Percentiles rank a stretch among this genome's conserved stretches.
These are phyloP conservation scores for Marasmius fiardii DNA, from an alignment of 1,284 basidiomycete genomes.

Conservation along the genomic window DNA sequence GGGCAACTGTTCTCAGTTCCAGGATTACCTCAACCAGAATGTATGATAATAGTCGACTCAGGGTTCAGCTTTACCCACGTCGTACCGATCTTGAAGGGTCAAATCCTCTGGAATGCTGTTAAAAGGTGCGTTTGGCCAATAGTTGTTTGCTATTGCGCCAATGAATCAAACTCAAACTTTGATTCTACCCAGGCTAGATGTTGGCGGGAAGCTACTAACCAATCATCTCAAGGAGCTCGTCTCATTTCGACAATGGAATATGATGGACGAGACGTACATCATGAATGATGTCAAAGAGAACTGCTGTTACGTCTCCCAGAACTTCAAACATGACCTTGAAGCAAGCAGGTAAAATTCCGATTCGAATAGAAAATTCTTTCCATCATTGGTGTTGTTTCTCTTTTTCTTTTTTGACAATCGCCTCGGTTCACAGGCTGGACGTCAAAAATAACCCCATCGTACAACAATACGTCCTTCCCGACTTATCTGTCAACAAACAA, in stretches of 20 bases:
- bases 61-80: slow-evolving; percentile 94
- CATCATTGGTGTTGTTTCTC: slow-evolving; percentile 10
- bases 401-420: slow-evolving; percentile 3
- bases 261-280: slow-evolving; percentile 95
- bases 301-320: slow-evolving; percentile 83
- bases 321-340: slow-evolving; percentile 76
- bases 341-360: slow-evolving; percentile 62
- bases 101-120: slow-evolving; percentile 75
- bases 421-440: slow-evolving; percentile 33
- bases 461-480: slow-evolving; percentile 88
- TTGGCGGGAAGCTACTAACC: slow-evolving; percentile 92
- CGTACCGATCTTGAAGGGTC: slow-evolving; percentile 78
- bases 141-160: background rate
- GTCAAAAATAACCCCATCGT: slow-evolving; percentile 65
- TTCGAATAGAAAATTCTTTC: too few species aligned
- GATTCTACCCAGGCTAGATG: slow-evolving; percentile 66
- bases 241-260: slow-evolving; percentile 95
- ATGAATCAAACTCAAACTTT: slow-evolving; percentile 9
- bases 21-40: slow-evolving; percentile 61
- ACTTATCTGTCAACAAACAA: slow-evolving; percentile 70
- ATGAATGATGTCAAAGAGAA: slow-evolving; percentile 88
- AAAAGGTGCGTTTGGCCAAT: slow-evolving; percentile 57
- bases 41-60: slow-evolving; percentile 80
- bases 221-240: slow-evolving; percentile 93
- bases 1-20: slow-evolving; percentile 57